These are phyloP conservation scores for Picea sitchensis DNA, from an alignment of 75 land plant species.

Conservation along the genomic window DNA sequence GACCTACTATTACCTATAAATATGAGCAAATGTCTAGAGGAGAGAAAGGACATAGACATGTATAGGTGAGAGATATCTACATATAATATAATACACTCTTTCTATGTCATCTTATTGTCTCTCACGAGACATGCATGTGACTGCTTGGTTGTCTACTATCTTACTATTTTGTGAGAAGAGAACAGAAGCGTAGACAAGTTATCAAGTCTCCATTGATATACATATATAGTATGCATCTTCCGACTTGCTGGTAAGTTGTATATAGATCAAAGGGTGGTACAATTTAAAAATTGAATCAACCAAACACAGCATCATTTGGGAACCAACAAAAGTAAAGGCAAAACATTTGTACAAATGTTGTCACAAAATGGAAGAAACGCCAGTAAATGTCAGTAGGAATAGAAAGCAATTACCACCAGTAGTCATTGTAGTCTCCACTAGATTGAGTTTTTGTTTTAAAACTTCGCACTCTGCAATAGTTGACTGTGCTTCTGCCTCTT, in stretches of 20 bases:
- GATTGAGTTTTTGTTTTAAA: conserved; percentile 6
- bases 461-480: conserved; percentile 22
- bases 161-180: no score
- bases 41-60: no score
- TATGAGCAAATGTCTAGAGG: no score
- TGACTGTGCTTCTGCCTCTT: conserved; percentile 32
- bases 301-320: no score
- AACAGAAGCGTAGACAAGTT: no score
- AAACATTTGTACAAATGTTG: neutral
- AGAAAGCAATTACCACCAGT: conserved; percentile 8
- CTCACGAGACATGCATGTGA: no score
- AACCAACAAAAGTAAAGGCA: neutral
- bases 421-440: neutral
- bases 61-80: no score
- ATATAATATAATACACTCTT: no score
- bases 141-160: no score
- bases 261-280: neutral
- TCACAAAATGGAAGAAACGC: neutral
- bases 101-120: no score
- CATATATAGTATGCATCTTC: conserved; percentile 6
- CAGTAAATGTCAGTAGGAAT: neutral
- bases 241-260: neutral
- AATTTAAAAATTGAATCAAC: neutral
- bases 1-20: no score
- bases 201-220: no score